A percentile compares a stretch with the other conserved stretches of the same genome.
These are phyloP conservation scores for Tulasnella sp. DNA, from an alignment of 768 basidiomycete genomes.

Conservation along the genomic window DNA sequence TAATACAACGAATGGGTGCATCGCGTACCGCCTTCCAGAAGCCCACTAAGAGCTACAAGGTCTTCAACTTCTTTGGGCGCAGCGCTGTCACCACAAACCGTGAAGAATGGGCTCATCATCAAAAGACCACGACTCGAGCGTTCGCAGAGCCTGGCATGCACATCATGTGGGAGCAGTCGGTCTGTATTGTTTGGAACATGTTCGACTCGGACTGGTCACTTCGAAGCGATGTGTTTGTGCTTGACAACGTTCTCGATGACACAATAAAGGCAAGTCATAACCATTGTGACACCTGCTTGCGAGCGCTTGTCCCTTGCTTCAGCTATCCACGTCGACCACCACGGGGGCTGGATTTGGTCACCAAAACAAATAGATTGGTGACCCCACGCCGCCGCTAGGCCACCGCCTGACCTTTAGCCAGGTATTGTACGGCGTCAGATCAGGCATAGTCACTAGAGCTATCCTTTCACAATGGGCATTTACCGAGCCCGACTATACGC, in stretches of 20 bases:
- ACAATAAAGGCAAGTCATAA: not conserved
- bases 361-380: not conserved
- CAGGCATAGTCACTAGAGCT: not conserved
- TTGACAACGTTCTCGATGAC: not conserved
- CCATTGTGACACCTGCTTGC: too few relatives aligned
- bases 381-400: not conserved
- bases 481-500: not conserved
- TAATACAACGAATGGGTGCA: too few relatives aligned
- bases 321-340: not conserved
- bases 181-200: slow-evolving; percentile 1
- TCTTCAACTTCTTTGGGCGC: slow-evolving; percentile 5
- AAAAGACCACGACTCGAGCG: not conserved
- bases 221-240: not conserved
- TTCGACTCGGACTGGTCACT: slow-evolving; percentile 2
- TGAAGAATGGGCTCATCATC: slow-evolving; percentile 3
- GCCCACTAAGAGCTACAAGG: not conserved
- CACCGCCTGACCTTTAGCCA: slow-evolving; percentile 9
- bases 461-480: not conserved
- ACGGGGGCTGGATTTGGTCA: not conserved
- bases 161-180: not conserved
- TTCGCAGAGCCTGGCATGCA: not conserved
- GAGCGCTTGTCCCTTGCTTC: not conserved
- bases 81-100: slow-evolving; percentile 5
- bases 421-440: not conserved
- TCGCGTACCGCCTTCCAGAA: not conserved